Base-by-base conservation (phyloP, 176 grass and related monocot genomes). In the Avena insularis region DNA sequence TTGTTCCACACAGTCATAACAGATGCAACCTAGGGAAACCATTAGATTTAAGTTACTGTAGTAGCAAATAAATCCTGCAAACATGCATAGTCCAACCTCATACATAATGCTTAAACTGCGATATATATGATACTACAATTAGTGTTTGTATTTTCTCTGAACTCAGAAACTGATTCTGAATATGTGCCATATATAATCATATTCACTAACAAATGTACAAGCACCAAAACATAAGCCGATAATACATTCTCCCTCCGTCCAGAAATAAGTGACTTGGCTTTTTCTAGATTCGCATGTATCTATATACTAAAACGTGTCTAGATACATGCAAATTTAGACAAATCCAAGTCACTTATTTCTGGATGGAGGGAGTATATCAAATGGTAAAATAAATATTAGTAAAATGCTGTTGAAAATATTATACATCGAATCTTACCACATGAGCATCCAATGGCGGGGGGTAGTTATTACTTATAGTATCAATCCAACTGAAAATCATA, bases 401-500 rank as follows among this genome's bases (percentile, higher is more conserved):
- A 86, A 86, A 82, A 71, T 70, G 47, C 16, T 54, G 1, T 63
- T 83, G 64, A 40, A 40, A 83, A 72, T 10, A n/a, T 21, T 70
- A 47, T 29, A 79, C 15, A 61, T 46, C 47, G 51, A 72, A 89
- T 82, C 91, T 84, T 93, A 99, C 97, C 90, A 93, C 89, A 96
- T 99, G 94, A 85, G 97, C 87, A 96, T 99, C 97, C 51, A 99
- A 90, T 57, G 97, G 97, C 21, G 90, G 87, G 14, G 97, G 97
- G 61, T 99, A 99, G 80, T 99, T 99, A 73, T 88, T 75, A 74
- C 80, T 99, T 77, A 93, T 79, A 58, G 97, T 98, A 90, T 98
- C 97, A 4, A 98, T 98, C 97, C 97, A 98, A 85, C 97, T 98
- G 78, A 98, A 98, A 66, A 98, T 98, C 94, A 98, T 86, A 82